phyloP scores from a whole-genome alignment of 2,329 filamentous ascomycete species.

The Neonectria hederae region DNA sequence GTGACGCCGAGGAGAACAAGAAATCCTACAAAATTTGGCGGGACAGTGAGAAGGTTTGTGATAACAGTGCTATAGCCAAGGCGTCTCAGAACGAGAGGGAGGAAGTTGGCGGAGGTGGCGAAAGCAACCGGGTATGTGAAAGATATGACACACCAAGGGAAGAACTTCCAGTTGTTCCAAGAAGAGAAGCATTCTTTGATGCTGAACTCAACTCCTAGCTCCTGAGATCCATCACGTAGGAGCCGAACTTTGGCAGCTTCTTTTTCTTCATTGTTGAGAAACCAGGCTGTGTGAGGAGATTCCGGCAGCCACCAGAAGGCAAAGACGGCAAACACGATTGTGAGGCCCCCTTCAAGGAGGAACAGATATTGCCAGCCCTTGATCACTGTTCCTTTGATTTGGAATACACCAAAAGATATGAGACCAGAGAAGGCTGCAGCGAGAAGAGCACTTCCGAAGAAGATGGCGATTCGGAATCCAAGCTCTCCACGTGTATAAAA shows the following conservation, averaged over 20 bases:
- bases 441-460: slow-evolving; percentile 67
- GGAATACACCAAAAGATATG: slow-evolving; percentile 68
- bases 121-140: slow-evolving; percentile 61
- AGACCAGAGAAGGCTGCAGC: slow-evolving; percentile 73
- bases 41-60: slow-evolving; percentile 59
- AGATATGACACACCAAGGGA: slow-evolving; percentile 55
- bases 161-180: slow-evolving; percentile 52
- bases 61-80: slow-evolving; percentile 56
- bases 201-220: slow-evolving; percentile 49
- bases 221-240: slow-evolving; percentile 54
- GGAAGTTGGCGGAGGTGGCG: slow-evolving; percentile 50
- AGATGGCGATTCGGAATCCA: slow-evolving; percentile 66
- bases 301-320: slow-evolving; percentile 38
- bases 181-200: slow-evolving; percentile 52
- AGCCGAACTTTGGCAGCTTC: slow-evolving; percentile 50
- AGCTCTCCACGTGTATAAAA: slow-evolving; percentile 72
- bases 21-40: slow-evolving; percentile 58
- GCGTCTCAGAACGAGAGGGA: slow-evolving; percentile 56
- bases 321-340: slow-evolving; percentile 29
- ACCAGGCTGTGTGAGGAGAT: slow-evolving; percentile 54
- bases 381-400: slow-evolving; percentile 56
- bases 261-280: slow-evolving; percentile 54
- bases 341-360: slow-evolving; percentile 67
- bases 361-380: slow-evolving; percentile 73
- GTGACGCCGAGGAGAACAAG: slow-evolving; percentile 55